Evolutionary conservation across 2,329 filamentous ascomycete species (phyloP).

Genomic region (Mycosphaerella sp.): DNA sequence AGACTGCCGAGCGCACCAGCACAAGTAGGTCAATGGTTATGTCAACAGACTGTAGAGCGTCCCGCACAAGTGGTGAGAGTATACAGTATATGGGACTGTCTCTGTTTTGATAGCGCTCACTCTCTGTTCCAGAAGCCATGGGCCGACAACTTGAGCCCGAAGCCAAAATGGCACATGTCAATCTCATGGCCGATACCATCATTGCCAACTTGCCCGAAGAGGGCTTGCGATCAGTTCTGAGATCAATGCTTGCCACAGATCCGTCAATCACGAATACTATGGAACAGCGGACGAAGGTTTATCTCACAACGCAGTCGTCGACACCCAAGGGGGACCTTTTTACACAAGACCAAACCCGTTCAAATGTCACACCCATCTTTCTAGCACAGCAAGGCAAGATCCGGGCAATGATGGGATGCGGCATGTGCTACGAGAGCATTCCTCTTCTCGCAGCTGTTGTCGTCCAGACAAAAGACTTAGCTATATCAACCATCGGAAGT

Average conservation of each 20-base stretch:
- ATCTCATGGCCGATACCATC: conserved; percentile 21
- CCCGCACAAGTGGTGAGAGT: too few species aligned
- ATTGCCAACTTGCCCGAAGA: conserved; percentile 16
- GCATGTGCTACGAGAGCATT: conserved; percentile 16
- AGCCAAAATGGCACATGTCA: conserved; percentile 20
- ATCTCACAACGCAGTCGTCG: conserved; percentile 8
- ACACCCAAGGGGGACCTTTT: not conserved
- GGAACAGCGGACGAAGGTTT: conserved; percentile 11
- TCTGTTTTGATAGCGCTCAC: too few species aligned
- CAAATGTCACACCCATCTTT: not conserved
- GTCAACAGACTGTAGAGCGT: too few species aligned
- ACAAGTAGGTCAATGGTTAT: too few species aligned
- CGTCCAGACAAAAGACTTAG: not conserved
- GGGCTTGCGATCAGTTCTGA: conserved; percentile 15
- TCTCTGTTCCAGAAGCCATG: not conserved
- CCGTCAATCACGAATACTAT: conserved; percentile 15
- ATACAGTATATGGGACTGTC: too few species aligned
- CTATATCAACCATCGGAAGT: not conserved
- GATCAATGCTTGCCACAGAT: conserved; percentile 18
- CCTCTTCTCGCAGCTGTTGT: conserved; percentile 10
- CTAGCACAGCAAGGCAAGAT: conserved; percentile 10
- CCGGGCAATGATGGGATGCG: conserved; percentile 18
- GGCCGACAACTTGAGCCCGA: not conserved
- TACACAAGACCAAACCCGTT: not conserved
- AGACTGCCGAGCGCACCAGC: too few species aligned